Conservation (phyloP, 768 basidiomycete species). For the Boletus vermiculosoides region DNA sequence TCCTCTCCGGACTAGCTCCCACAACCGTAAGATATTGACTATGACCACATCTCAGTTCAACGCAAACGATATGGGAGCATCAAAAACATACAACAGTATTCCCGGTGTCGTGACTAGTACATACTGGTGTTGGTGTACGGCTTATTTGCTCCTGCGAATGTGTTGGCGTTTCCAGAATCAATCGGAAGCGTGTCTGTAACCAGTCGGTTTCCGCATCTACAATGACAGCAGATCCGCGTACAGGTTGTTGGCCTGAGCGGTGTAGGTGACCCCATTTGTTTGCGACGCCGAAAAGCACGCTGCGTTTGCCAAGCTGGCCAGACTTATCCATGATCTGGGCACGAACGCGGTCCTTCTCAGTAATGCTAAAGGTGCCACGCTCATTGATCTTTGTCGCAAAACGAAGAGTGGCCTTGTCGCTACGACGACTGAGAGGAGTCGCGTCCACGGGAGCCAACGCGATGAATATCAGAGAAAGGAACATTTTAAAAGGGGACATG, state of each 20-base stretch:
- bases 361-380: conserved; percentile 8
- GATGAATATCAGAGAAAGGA: conserved; percentile 15
- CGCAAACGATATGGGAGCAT: neutral
- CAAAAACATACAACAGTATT: conserved; percentile 13
- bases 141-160: conserved; percentile 24
- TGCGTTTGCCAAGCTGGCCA: conserved; percentile 4
- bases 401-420: conserved; percentile 9
- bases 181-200: conserved; percentile 27
- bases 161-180: conserved; percentile 35
- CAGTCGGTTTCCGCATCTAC: neutral
- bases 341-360: conserved; percentile 20
- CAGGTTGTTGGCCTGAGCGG: conserved; percentile 25
- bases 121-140: conserved; percentile 10
- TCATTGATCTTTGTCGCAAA: conserved; percentile 14
- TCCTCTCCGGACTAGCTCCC: conserved; percentile 14
- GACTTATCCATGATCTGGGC: conserved; percentile 8
- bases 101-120: conserved; percentile 21
- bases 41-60: neutral
- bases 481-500: conserved; percentile 13
- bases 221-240: conserved; percentile 7
- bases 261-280: conserved; percentile 29
- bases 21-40: conserved; percentile 4
- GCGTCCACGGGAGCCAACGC: conserved; percentile 11
- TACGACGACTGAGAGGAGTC: conserved; percentile 6
- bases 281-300: conserved; percentile 1